phyloP scores from a whole-genome alignment of 352 stramenopile genomes.

The Plasmopara viticola region DNA sequence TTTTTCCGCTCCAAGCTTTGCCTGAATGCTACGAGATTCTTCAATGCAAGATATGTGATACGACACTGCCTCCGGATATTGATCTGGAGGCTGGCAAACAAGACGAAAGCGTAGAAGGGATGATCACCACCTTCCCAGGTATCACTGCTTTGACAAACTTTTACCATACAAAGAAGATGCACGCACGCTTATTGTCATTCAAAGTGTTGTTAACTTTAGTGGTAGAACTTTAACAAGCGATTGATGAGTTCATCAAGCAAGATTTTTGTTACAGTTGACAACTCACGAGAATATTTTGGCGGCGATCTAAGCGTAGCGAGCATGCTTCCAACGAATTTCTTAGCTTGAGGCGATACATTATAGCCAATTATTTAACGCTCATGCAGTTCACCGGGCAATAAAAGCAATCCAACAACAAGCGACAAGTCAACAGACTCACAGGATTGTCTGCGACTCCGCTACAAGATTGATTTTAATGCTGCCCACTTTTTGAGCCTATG shows the following conservation, averaged over 20 bases:
- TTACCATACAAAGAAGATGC: not conserved
- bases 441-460: not conserved
- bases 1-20: not conserved
- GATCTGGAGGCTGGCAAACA: not conserved
- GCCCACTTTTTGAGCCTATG: not conserved
- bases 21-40: conserved; percentile 1
- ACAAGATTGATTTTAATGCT: not conserved
- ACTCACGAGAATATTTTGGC: not conserved
- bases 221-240: not conserved
- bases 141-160: not conserved
- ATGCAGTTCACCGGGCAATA: not conserved
- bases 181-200: not conserved
- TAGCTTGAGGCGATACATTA: not conserved
- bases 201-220: not conserved
- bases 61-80: not conserved
- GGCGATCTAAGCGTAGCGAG: not conserved
- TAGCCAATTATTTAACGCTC: not conserved
- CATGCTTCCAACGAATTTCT: not conserved
- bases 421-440: not conserved
- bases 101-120: not conserved
- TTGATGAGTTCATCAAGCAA: not conserved
- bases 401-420: not conserved
- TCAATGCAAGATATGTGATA: not conserved
- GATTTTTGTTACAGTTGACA: not conserved
- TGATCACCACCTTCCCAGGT: not conserved